Evolutionary conservation across 768 basidiomycete species (phyloP).

Genomic region (Mycena vulgaris): DNA sequence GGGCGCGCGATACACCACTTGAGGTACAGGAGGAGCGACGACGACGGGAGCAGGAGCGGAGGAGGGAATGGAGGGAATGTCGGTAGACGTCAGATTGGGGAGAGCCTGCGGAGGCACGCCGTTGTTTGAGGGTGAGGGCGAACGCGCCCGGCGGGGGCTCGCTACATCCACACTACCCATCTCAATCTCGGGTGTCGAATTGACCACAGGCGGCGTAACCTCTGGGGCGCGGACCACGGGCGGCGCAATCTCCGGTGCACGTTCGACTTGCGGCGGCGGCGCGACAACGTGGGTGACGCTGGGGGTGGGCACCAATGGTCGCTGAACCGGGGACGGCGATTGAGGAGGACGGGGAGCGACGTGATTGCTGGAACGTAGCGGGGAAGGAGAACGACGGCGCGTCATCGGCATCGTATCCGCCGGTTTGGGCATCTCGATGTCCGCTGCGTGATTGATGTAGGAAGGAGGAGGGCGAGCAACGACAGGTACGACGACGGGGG

Average conservation of each 20-base stretch:
- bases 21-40: neutral
- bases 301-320: too few species aligned
- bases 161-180: conserved; percentile 21
- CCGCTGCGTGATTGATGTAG: conserved; percentile 10
- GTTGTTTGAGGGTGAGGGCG: neutral
- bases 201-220: neutral
- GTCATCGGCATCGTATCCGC: neutral
- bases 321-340: conserved; percentile 3
- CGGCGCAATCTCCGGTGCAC: neutral
- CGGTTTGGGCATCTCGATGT: conserved; percentile 17
- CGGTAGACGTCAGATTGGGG: neutral
- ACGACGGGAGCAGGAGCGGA: neutral
- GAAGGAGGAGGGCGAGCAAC: conserved; percentile 12
- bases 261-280: neutral
- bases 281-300: too few species aligned
- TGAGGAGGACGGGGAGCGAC: neutral
- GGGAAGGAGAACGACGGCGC: conserved; percentile 1
- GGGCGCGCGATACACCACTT: conserved; percentile 2
- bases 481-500: neutral
- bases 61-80: neutral
- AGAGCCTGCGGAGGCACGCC: neutral
- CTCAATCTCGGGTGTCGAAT: conserved; percentile 16
- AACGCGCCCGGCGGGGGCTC: conserved; percentile 8
- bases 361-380: conserved; percentile 1
- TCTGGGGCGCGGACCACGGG: neutral